phyloP scores from a whole-genome alignment of 139 green algal genomes.

The Asterochloris erici region DNA sequence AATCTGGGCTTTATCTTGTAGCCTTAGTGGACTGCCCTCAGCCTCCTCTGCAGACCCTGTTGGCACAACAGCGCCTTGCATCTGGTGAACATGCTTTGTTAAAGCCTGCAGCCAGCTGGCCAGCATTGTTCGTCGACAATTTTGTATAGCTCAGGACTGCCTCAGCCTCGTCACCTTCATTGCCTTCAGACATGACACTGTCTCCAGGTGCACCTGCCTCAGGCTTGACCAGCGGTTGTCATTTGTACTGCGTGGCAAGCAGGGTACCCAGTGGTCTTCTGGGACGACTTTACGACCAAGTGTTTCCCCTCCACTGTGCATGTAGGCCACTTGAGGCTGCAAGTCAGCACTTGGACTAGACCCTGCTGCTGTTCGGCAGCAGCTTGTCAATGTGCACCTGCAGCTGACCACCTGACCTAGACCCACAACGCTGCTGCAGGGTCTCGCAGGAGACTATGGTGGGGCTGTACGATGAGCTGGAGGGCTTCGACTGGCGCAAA shows the following conservation, averaged over 20 bases:
- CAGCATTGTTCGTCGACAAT: background rate
- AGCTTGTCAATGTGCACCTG: background rate
- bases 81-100: background rate
- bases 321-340: background rate
- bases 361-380: background rate
- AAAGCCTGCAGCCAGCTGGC: background rate
- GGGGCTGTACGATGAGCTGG: slow-evolving; percentile 13
- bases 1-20: background rate
- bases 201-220: slow-evolving; percentile 1
- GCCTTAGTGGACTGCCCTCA: background rate
- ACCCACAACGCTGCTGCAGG: background rate
- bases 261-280: background rate
- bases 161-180: slow-evolving; percentile 34
- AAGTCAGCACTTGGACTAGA: background rate
- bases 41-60: background rate
- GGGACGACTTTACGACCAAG: background rate
- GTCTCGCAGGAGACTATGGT: slow-evolving; percentile 9
- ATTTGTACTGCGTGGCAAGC: background rate
- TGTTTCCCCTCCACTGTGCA: background rate
- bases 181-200: slow-evolving; percentile 40
- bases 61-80: background rate
- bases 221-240: too few species aligned
- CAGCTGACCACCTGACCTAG: background rate
- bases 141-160: slow-evolving; percentile 34
- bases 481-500: background rate